Evolutionary conservation across 129 eudicot species (phyloP), one percentile per base, ranked within the genome.

Genomic region (Centaurea solstitialis): DNA sequence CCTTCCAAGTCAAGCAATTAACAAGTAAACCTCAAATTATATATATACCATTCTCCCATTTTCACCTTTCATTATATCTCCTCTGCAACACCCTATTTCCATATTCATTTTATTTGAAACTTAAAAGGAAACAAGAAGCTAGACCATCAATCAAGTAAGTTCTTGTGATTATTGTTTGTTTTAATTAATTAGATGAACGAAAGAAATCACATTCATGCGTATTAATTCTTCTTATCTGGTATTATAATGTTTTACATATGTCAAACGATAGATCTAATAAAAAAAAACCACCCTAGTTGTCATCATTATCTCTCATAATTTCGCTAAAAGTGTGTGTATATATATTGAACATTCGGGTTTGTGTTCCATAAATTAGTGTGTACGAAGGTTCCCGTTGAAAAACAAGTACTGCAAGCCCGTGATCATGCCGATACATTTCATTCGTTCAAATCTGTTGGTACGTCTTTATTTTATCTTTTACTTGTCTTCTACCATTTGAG

Each of bases 1-100:
- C 78, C 86, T 82, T 82, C 8, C 2, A 82, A 82, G 86, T 45
- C 82, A 76, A 82, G 82, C 81, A 82, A 82, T 76, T 65, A 70
- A 70, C 86, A 76, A 71, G n/a, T 76, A 76, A 82, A 76, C 86
- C 75, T 70, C 68, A 76, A 30, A 76, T 68, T 17, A 50, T 50
- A 50, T 15, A 50, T 15, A 50, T 65, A 64, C 39, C 73, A 28
- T 24, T 69, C 76, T 3, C 45, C 20, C 68, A 8, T 80, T 40
- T 74, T 35, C 62, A 75, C 76, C 11, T 68, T 47, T 18, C 67
- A 40, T 43, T 71, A 40, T 80, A 74, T 40, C 13, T 40, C 65
- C 24, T 38, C 71, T 33, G 10, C 70, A 53, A 81, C 57, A 57
- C 77, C 37, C 26, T 30, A 73, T 12, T 68, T 53, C 72, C 66